Evolutionary conservation across 106 monocot genomes (phyloP), one percentile per base, ranked within the genome.

Genomic region (Dendrobium officinale): DNA sequence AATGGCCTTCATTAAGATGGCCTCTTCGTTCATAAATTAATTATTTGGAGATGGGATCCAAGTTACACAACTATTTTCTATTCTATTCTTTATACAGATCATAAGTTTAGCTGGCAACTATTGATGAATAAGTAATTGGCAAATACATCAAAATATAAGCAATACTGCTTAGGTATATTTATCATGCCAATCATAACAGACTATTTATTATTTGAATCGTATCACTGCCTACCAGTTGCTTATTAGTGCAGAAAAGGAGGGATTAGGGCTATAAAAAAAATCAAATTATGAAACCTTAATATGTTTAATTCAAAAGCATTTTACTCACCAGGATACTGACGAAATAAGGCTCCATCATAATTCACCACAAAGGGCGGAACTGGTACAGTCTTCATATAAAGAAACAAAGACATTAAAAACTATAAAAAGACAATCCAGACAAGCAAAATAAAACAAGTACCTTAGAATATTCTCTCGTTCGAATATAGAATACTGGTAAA

Each of bases 401-500:
- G 47, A 75, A 70, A 83, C 72, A 86, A 77, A 48, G 17, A 58
- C 15, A 41, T 85, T 26, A 86, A 77, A 77, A 37, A 79, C 27
- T 59, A 37, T 20, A 15, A 81, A 68, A 5, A 75, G 81, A 26
- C 72, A 79, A 77, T 15, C 42, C 29, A 47, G 78, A 61, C 20
- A 42, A 31, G 48, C 18, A 79, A 61, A 72, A 77, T 54, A 27
- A 67, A 66, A 79, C 5, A 54, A 67, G 58, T 87, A 98, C 98
- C 98, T 98, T 98, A 41, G 98, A 98, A 72, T 98, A 98, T 24
- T 98, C 98, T 85, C 98, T 87, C 77, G 78, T 84, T 78, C 98
- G 86, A 70, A 98, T 92, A 79, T 94, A 98, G 82, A 98, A 98
- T 70, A 95, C 87, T 74, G 98, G 98, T 77, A 81, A 42, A 83